phyloP scores from a whole-genome alignment of 208 protist genomes.

The Porcisia deanei region DNA sequence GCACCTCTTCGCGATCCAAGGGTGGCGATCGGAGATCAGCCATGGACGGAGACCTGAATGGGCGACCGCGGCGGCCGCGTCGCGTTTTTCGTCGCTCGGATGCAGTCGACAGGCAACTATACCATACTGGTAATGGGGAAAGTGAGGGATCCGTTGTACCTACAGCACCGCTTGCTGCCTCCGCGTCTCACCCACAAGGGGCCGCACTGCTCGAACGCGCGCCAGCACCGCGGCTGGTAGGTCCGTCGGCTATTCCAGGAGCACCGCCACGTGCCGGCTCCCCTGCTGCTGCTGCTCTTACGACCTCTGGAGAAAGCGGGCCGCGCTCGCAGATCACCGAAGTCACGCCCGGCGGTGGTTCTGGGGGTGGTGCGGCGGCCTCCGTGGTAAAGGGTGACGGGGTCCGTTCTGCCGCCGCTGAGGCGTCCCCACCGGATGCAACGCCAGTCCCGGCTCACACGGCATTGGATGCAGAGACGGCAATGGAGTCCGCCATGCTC shows the following conservation, averaged over 20 bases:
- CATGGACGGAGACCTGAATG: conserved; percentile 5
- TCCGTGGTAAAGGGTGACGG: not conserved
- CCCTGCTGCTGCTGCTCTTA: not conserved
- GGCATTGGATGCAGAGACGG: conserved; percentile 10
- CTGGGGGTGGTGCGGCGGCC: not conserved
- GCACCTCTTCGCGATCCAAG: too few relatives aligned
- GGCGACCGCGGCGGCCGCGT: conserved; percentile 11
- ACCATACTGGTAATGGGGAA: not conserved
- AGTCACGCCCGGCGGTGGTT: not conserved
- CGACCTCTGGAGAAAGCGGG: not conserved
- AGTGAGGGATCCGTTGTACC: not conserved
- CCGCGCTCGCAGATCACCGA: not conserved
- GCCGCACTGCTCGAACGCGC: conserved; percentile 5
- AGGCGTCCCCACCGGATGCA: not conserved
- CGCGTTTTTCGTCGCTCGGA: conserved; percentile 16
- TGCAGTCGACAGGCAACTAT: conserved; percentile 1
- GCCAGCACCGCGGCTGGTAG: conserved; percentile 12
- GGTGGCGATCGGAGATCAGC: too few relatives aligned
- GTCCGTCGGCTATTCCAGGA: conserved; percentile 2
- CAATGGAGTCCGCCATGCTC: conserved; percentile 15
- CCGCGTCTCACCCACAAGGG: not conserved
- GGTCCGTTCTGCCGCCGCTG: not conserved
- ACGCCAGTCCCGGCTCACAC: not conserved
- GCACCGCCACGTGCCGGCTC: not conserved
- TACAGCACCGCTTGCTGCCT: not conserved